Evolutionary conservation across 306 rosid genomes (phyloP).

Genomic region (Sophora flavescens): DNA sequence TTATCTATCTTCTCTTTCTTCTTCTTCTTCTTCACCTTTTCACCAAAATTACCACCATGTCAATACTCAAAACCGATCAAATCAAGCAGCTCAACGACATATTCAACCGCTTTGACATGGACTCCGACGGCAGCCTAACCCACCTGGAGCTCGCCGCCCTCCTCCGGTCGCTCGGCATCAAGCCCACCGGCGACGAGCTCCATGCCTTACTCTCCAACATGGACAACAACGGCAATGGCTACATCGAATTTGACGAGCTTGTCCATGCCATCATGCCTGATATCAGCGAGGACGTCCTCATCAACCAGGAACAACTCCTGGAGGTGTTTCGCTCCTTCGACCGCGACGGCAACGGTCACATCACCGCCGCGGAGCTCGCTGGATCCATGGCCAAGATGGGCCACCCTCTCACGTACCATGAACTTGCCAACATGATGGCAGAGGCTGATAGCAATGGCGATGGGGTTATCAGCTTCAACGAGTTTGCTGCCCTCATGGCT

Average conservation of each 20-base stretch:
- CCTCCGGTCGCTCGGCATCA: constrained; percentile 84
- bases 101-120: constrained; percentile 85
- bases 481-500: constrained; percentile 74
- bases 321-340: constrained; percentile 79
- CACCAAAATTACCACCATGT: constrained; percentile 37
- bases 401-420: constrained; percentile 68
- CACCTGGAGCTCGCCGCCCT: constrained; percentile 87
- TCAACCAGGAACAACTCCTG: constrained; percentile 80
- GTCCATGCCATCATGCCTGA: constrained; percentile 67
- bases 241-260: constrained; percentile 78
- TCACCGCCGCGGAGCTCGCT: constrained; percentile 80
- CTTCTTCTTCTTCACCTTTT: not conserved
- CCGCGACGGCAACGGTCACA: constrained; percentile 85
- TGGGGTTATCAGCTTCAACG: constrained; percentile 82
- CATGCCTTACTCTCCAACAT: constrained; percentile 63
- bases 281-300: constrained; percentile 53
- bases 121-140: constrained; percentile 90
- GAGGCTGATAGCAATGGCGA: constrained; percentile 84
- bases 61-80: constrained; percentile 56
- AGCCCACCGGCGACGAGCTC: constrained; percentile 77
- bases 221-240: constrained; percentile 79
- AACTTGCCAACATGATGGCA: constrained; percentile 75
- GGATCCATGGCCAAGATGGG: constrained; percentile 96
- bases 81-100: constrained; percentile 71
- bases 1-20: not conserved